Percentiles rank a stretch among this genome's conserved stretches.
Evolutionary conservation across 139 green algal genomes (phyloP).

Genomic region (Chlorella sp.): DNA sequence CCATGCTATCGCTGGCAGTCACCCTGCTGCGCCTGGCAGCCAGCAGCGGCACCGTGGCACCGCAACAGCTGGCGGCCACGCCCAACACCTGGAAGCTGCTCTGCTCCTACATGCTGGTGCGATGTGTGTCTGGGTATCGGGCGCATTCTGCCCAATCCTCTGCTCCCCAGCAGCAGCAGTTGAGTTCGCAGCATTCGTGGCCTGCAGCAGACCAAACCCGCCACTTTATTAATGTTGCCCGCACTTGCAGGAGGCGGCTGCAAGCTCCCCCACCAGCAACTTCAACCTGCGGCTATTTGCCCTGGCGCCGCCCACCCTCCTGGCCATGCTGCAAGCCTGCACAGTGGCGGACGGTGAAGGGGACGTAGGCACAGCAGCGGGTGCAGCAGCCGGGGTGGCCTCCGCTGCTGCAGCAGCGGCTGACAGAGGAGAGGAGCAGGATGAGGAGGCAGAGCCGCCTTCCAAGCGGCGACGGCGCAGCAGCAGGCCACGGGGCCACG

Average conservation of each 20-base stretch:
- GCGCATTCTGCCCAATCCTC: too few relatives aligned
- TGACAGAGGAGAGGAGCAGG: background rate
- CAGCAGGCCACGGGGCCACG: background rate
- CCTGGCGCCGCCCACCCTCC: constrained; percentile 4
- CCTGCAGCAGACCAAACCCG: too few relatives aligned
- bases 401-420: background rate
- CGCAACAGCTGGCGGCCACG: background rate
- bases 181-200: too few relatives aligned
- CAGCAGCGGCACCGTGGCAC: background rate
- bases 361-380: background rate
- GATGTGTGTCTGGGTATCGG: background rate
- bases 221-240: too few relatives aligned
- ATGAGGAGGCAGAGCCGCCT: background rate
- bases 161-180: too few relatives aligned
- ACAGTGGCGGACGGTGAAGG: background rate
- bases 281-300: background rate
- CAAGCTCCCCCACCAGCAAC: background rate
- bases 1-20: background rate
- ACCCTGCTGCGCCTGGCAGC: background rate
- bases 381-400: background rate
- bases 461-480: constrained; percentile 1
- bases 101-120: background rate
- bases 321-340: constrained; percentile 14
- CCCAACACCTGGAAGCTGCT: constrained; percentile 3
- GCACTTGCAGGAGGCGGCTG: background rate